Evolutionary conservation across 75 land plant species (phyloP).

Genomic region (Cryptomeria japonica): DNA sequence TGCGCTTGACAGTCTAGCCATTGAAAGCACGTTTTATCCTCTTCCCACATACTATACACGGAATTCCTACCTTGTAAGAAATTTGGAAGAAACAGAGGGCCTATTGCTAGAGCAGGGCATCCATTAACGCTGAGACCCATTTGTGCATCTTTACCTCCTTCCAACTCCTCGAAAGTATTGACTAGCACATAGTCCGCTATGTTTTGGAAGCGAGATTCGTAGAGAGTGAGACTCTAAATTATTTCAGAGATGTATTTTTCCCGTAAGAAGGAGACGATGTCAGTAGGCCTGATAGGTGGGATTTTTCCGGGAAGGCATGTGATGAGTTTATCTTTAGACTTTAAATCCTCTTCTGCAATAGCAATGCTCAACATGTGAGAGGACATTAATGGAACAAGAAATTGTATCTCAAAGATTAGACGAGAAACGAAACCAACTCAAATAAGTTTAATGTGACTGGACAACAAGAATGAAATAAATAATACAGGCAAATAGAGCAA

Average conservation of each 20-base stretch:
- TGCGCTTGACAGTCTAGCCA: conserved; percentile 14
- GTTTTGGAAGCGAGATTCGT: not conserved
- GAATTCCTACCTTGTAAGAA: not conserved
- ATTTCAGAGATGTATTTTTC: not conserved
- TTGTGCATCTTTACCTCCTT: not conserved
- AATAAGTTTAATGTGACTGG: too few species aligned
- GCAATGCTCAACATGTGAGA: not conserved
- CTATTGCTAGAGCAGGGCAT: not conserved
- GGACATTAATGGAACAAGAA: too few species aligned
- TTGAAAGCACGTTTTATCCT: conserved; percentile 16
- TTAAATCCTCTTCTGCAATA: not conserved
- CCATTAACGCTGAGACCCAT: not conserved
- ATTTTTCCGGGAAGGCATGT: conserved; percentile 2
- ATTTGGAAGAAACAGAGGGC: not conserved
- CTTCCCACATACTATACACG: conserved; percentile 13
- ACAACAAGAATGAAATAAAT: too few species aligned
- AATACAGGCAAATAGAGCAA: too few species aligned
- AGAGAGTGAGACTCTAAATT: not conserved
- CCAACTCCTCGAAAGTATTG: conserved; percentile 7
- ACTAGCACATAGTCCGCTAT: not conserved
- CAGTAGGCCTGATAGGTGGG: not conserved
- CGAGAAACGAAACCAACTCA: too few species aligned
- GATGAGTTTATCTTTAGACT: not conserved
- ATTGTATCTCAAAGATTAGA: too few species aligned
- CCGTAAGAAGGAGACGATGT: not conserved